Base-by-base conservation (phyloP, 176 grass and related monocot genomes). In the Poa annua region DNA sequence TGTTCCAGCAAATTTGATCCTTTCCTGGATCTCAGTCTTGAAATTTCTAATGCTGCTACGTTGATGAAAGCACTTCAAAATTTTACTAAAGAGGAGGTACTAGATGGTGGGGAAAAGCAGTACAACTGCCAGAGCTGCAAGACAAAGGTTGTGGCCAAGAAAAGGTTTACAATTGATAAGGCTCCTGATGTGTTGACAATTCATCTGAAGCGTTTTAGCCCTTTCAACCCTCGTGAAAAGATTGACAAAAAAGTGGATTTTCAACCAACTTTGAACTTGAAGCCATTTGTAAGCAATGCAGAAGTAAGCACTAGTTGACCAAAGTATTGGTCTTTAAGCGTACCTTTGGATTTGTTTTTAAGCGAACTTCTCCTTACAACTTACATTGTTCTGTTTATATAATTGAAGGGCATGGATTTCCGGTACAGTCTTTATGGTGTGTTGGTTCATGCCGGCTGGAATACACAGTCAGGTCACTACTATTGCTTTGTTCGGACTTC, bases 401-500 rank as follows among this genome's bases (percentile, higher is more conserved):
- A 71, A 41, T 8, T 88, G 42, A 79, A 97, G 94, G 91, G 57
- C n/a, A 86, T 81, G 54, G 83, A 94, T 67, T 88, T 97, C 39
- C 88, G 84, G 88, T 97, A 97, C 59, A 91, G 80, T 74, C 91
- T 94, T 77, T 94, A 97, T 80, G 89, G 91, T 65, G 94, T 94
- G 75, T 84, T 94, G 74, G 94, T 97, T 78, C 91, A 97, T 86
- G 89, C 87, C 79, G 87, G 91, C 56, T 88, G 87, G 82, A 92
- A 88, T 86, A 92, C 91, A 20, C 87, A 94, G 51, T 90, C 85
- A 39, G 91, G 94, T 86, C 94, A 97, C 65, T 92, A 97, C 79
- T 91, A 97, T 80, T 97, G 94, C 81, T 97, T 92, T 72, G 80
- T 97, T 79, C 87, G 87, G 66, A 97, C 94, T 34, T 97, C 91